These are phyloP conservation scores for Cyberlindnera japonica DNA, from an alignment of 805 yeast species.

Conservation along the genomic window DNA sequence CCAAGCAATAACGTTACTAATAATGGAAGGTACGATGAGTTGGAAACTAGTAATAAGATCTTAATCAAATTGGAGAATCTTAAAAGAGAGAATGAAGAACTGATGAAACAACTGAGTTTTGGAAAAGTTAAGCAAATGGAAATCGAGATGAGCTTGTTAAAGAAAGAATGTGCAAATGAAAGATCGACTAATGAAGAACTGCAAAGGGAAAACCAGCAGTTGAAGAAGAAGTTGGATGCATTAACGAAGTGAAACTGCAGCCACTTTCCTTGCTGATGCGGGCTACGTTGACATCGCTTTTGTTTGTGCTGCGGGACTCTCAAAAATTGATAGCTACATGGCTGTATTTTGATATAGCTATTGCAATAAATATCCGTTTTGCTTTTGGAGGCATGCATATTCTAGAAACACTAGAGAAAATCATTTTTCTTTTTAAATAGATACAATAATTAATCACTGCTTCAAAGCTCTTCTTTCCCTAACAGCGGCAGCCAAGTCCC, in stretches of 20 bases:
- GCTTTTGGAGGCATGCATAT: neutral
- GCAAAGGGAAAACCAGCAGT: conserved; percentile 5
- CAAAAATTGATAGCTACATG: no score
- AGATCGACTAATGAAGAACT: conserved; percentile 15
- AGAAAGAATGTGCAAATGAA: conserved; percentile 36
- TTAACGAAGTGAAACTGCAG: neutral
- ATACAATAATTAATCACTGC: neutral
- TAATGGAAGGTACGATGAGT: conserved; percentile 65
- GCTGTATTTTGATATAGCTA: neutral
- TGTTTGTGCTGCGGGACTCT: no score
- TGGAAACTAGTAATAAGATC: conserved; percentile 72
- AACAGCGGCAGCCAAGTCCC: conserved; percentile 77
- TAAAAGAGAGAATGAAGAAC: conserved; percentile 64
- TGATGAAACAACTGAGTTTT: conserved; percentile 66
- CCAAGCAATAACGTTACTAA: conserved; percentile 45
- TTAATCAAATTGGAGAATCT: conserved; percentile 56
- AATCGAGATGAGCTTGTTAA: conserved; percentile 61
- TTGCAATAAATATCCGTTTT: no score
- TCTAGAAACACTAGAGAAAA: no score
- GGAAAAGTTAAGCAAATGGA: conserved; percentile 73
- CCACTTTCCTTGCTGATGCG: neutral
- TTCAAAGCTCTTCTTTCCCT: conserved; percentile 62
- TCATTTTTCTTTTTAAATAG: no score
- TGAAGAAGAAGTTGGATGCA: conserved; percentile 2
- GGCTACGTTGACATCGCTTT: neutral